Evolutionary conservation across 495 filamentous ascomycete species (phyloP).

Genomic region (Cercophora scortea): DNA sequence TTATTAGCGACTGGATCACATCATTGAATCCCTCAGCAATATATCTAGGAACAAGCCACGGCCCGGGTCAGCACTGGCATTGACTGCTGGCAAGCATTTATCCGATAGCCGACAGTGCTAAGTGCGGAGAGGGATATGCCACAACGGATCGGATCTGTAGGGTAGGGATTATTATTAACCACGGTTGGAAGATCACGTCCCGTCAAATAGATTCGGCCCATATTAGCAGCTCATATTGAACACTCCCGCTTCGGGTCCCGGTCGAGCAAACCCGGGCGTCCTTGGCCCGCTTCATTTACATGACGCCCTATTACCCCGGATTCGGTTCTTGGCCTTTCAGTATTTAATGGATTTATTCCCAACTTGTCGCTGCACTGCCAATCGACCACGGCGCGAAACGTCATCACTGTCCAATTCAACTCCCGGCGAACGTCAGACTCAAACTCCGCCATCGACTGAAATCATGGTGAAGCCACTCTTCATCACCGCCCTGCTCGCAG

Average conservation of each 20-base stretch:
- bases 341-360: too few species aligned
- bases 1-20: too few species aligned
- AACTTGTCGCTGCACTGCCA: too few species aligned
- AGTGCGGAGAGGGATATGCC: background rate
- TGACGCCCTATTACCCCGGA: too few species aligned
- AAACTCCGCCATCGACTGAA: background rate
- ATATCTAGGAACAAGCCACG: too few species aligned
- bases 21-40: too few species aligned
- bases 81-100: too few species aligned
- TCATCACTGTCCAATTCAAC: too few species aligned
- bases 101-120: too few species aligned
- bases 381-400: too few species aligned
- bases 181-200: background rate
- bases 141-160: background rate
- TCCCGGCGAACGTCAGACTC: background rate
- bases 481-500: constrained; percentile 9
- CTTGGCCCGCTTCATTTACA: background rate
- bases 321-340: too few species aligned
- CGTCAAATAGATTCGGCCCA: background rate
- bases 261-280: background rate
- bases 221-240: background rate
- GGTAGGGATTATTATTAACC: background rate
- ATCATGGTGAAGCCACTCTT: constrained; percentile 9
- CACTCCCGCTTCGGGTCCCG: background rate
- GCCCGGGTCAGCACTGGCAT: too few species aligned